Conservation (phyloP, 2,329 filamentous ascomycete species). For the Penicillium griseofulvum region DNA sequence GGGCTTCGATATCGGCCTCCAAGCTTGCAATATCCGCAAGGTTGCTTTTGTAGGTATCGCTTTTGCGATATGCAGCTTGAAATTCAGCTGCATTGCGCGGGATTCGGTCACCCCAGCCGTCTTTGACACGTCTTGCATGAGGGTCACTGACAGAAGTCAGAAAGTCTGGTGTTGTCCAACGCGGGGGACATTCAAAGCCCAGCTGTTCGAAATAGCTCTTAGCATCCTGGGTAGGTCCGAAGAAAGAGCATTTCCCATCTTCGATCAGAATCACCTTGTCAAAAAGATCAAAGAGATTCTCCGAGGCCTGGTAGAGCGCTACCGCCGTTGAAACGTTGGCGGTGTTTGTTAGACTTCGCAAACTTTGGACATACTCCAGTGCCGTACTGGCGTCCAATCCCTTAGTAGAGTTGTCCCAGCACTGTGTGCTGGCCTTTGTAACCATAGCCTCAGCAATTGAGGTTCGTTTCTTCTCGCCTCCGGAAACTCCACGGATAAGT, state of each 20-base stretch:
- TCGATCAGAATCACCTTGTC: constrained; percentile 69
- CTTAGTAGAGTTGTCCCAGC: constrained; percentile 74
- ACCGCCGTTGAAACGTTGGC: constrained; percentile 61
- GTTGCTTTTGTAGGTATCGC: constrained; percentile 44
- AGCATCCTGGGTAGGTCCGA: constrained; percentile 61
- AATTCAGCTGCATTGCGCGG: constrained; percentile 58
- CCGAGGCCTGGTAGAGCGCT: constrained; percentile 67
- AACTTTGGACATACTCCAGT: constrained; percentile 67
- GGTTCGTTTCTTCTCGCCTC: constrained; percentile 74
- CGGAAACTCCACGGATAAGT: constrained; percentile 68
- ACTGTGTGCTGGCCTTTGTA: constrained; percentile 62
- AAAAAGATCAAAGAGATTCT: constrained; percentile 55
- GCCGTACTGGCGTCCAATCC: constrained; percentile 73
- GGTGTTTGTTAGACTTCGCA: constrained; percentile 65
- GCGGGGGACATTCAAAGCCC: constrained; percentile 68
- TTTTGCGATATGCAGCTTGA: constrained; percentile 51
- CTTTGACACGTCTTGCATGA: constrained; percentile 55
- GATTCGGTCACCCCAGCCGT: constrained; percentile 57
- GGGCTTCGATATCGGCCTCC: constrained; percentile 48
- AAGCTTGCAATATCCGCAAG: constrained; percentile 54
- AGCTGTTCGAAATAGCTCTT: constrained; percentile 68
- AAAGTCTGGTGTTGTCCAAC: constrained; percentile 74
- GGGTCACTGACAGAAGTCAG: constrained; percentile 70
- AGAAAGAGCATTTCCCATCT: constrained; percentile 69
- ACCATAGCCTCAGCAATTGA: constrained; percentile 76